Conservation (phyloP, 2,329 filamentous ascomycete species). For the Colletotrichum lini region DNA sequence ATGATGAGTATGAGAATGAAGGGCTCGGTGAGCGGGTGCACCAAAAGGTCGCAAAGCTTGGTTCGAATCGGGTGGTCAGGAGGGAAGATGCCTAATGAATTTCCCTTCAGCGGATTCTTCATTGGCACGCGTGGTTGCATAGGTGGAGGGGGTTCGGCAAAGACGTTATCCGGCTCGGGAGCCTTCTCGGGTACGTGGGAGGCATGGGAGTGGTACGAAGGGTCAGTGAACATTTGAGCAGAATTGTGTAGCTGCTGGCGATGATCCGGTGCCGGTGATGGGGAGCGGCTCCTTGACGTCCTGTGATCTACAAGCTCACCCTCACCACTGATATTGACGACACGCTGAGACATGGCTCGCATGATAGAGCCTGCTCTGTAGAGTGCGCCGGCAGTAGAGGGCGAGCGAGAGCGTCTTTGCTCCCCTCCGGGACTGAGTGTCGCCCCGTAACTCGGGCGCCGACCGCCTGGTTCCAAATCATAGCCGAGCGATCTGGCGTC, state of each 20-base stretch:
- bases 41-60: constrained; percentile 84
- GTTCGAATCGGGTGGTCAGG: constrained; percentile 82
- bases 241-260: constrained; percentile 58
- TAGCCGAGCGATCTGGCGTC: constrained; percentile 69
- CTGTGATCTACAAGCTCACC: constrained; percentile 84
- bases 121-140: constrained; percentile 53
- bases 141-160: constrained; percentile 50
- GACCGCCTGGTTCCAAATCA: constrained; percentile 70
- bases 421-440: constrained; percentile 67
- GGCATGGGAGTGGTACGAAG: constrained; percentile 66
- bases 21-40: constrained; percentile 89
- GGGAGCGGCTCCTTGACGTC: constrained; percentile 73
- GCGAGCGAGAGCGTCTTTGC: constrained; percentile 70
- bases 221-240: constrained; percentile 57
- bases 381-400: constrained; percentile 75
- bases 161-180: constrained; percentile 50
- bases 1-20: constrained; percentile 89
- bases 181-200: constrained; percentile 64
- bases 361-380: constrained; percentile 82
- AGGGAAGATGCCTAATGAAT: constrained; percentile 86
- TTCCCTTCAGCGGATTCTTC: constrained; percentile 87
- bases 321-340: constrained; percentile 97
- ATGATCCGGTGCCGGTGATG: constrained; percentile 67
- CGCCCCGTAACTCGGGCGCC: constrained; percentile 70
- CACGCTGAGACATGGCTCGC: constrained; percentile 92